Conservation (phyloP, 2,329 filamentous ascomycete species). For the Scedosporium minutisporum region DNA sequence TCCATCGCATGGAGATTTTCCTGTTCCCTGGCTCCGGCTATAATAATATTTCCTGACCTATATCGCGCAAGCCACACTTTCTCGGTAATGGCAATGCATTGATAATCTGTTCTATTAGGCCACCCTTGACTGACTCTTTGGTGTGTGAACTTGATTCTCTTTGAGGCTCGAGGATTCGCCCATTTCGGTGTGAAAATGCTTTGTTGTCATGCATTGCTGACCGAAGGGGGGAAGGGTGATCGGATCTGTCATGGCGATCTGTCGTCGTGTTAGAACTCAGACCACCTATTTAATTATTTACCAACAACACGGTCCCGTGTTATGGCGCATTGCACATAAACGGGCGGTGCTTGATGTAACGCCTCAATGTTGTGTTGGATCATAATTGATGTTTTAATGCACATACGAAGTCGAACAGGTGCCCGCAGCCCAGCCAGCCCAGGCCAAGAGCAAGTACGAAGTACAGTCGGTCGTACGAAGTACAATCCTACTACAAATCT, state of each 20-base stretch:
- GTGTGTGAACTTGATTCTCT: background rate
- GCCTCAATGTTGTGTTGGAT: background rate
- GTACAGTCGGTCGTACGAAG: no score
- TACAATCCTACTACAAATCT: background rate
- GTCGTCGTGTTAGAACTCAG: background rate
- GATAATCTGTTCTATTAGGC: background rate
- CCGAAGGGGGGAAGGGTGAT: background rate
- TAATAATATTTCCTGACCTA: background rate
- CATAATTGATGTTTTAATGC: background rate
- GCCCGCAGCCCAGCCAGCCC: background rate
- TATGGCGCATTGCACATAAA: background rate
- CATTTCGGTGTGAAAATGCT: background rate
- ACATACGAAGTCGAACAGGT: background rate
- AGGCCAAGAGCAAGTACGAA: background rate
- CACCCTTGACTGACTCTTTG: background rate
- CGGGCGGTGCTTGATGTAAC: background rate
- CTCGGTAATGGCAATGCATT: background rate
- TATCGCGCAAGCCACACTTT: background rate
- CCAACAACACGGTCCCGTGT: background rate
- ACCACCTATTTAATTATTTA: background rate
- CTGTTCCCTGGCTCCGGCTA: background rate
- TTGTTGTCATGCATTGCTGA: background rate
- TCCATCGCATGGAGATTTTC: no score
- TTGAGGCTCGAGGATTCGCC: background rate
- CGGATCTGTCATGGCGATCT: no score